Evolutionary conservation across 2,329 filamentous ascomycete species (phyloP), one percentile per base, ranked within the genome.

Genomic region (Diaporthe australafricana): DNA sequence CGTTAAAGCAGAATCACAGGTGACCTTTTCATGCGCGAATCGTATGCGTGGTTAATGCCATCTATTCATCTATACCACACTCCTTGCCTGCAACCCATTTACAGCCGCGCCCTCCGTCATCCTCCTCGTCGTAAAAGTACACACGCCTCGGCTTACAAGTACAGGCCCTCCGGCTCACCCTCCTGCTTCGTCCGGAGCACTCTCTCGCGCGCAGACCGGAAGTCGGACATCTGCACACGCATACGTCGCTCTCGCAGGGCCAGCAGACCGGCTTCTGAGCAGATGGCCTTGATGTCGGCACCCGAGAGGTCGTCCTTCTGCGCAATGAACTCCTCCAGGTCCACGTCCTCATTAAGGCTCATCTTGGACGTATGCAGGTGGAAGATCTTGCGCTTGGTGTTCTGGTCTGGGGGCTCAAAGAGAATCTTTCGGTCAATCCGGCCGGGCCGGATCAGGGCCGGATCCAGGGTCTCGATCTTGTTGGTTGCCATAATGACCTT

Each of bases 401-500:
- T 95, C 87, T 98, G 92, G 83, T 91, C 86, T 56, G 85, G 86
- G 78, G 91, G 88, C 81, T 90, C 88, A 79, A 91, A 94, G 74
- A 92, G 84, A 75, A 99, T 99, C 90, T 99, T 99, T 78, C 96
- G 92, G 83, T 99, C 96, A 82, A 99, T 99, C 88, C 96, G 95
- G 75, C 96, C 96, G 55, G 96, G 96, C 76, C 96, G 93, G 80
- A 99, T 99, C 77, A 99, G 88, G 22, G 96, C 96, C 70, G 96
- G 96, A 80, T 99, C 97, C 35, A 99, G 88, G 5, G 94, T 97
- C 77, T 99, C 97, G 77, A 99, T 99, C 90, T 99, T 99, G 91
- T 99, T 99, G 76, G 96, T 99, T 16, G 96, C 97, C 95, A 99
- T 98, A 83, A 99, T 96, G 74, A 99, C 96, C 87, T 99, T 99